Base-by-base conservation (phyloP, 148 eudicot species). In the Chenopodium berlandieri region DNA sequence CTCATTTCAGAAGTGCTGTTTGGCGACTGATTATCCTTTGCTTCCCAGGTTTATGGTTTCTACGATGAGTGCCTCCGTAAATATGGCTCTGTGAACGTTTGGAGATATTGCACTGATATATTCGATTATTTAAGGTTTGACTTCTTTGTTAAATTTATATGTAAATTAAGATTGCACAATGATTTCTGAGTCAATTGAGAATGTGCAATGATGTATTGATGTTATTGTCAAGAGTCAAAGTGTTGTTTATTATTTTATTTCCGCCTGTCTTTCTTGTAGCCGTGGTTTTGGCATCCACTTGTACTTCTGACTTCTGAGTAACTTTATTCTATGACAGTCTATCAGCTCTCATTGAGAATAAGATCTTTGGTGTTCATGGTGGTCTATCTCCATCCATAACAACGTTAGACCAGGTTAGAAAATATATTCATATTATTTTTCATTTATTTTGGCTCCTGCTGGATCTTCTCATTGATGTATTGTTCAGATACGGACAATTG, bases 101-200 rank as follows among this genome's bases (percentile, higher is more conserved):
- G 98, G 99, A 92, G 93, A 92, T 94, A 94, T 78, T 96, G 99
- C 90, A 94, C 98, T 9, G 97, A 96, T 67, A 87, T 96, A 75
- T 96, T 96, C 82, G 99, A 96, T 89, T 96, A 96, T 83, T 82
- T 96, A 71, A 93, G 99, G 99, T 95, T 83, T 87, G 93, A 64
- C 46, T 31, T 81, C 5, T 23, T 54, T 54, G 0, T 65, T 9
- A 9, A 30, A 6, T 40, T 40, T 40, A 40, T 40, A 40, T 0
- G 8, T 40, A 40, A 40, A 40, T 71, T 48, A 52, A 73, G 30
- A 46, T 10, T 73, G 56, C 19, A 73, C 1, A 46, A 47, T 22
- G 60, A 73, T 47, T 9, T n/a, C 17, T 10, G 16, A 46, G 75
- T 72, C 75, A 44, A 32, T 8, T 69, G 40, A 73, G 31, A 48